Base-by-base conservation (phyloP, 2,329 filamentous ascomycete species). In the Colletotrichum ledebouriae region DNA sequence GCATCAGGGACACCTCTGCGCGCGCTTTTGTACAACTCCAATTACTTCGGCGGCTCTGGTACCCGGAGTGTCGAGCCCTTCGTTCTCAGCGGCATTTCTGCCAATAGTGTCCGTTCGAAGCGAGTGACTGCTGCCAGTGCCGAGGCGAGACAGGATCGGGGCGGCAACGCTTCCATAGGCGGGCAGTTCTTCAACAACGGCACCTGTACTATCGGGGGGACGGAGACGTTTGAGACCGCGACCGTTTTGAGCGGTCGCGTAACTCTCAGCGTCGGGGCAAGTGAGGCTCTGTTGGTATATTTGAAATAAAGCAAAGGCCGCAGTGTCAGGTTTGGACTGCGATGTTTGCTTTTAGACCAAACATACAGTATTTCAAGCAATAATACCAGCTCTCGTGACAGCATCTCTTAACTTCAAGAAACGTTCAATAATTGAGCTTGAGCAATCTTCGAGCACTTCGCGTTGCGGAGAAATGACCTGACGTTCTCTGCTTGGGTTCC, bases 11-110 rank as follows among this genome's bases (percentile, higher is more conserved):
- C 42, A 3, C 59, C 64, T 2, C 44, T 67, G 37, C 50, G 78
- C 1, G 78, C 78, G 4, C 71, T 86, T n/a, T 72, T 86, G 59
- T 82, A 81, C 67, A 84, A 83, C 71, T 83, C 82, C 7, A 79
- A 83, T 63, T 83, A 83, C 71, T 83, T 76, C 67, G 77, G 34
- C 11, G 59, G 64, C 15, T 37, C 52, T 2, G 64, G 64, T 2
- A 44, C 25, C 6, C 42, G 64, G 4, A 34, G 13, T 29, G 13
- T 37, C 34, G 64, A 67, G 52, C 29, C 37, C 9, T 63, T 63
- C 12, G 37, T 58, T 9, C 59, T 67, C 6, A 46, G n/a, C 11
- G 50, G 42, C 7, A n/a, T 67, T 10, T 50, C 50, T 10, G 49
- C 34, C 11, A 29, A 42, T 12, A 9, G 12, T 7, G 64, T 67